Base-by-base conservation (phyloP, 1,284 basidiomycete species). In the Moniliella sp. region DNA sequence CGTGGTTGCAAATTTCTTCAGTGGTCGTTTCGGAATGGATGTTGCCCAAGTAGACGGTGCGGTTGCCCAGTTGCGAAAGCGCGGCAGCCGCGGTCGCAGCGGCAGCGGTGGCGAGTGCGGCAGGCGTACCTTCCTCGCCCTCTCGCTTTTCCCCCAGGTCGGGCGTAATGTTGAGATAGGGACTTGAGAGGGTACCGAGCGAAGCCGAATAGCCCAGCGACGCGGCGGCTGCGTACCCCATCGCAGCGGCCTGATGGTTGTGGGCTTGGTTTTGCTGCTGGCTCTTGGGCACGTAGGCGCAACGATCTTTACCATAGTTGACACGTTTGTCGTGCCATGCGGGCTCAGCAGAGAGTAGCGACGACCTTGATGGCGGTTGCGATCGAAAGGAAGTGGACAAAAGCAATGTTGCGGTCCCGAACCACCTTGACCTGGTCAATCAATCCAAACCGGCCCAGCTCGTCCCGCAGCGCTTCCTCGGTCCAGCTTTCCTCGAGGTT, bases 371-470 rank as follows among this genome's bases (percentile, higher is more conserved):
- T 57, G 15, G 55, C 55, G 1, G 54, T 52, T 30, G 48, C 45
- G 25, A 58, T 57, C 17, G 49, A 52, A 12, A 58, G 39, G 26
- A 58, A 58, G 37, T 58, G 55, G 12, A 57, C 46, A 31, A 58
- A 58, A 17, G 45, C 53, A 14, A 58, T 57, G 39, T 51, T 52
- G 40, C 55, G 54, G 33, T 58, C 55, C 36, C 52, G 45, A 15
- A 58, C 47, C 16, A 58, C 55, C 41, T 58, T 58, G 35, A 58
- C 50, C 40, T 58, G 55, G 31, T 58, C 55, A 30, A 58, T 58
- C 21, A 51, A 51, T 3, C 55, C 55, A 29, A 57, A 58, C 19
- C 47, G 45, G 7, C 42, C 33, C 12, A 58, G 49, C 13, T 54
- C 48, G 21, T 50, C 44, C 19, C 51, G 48, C 4, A 58, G 44